Evolutionary conservation across 129 eudicot species (phyloP).

Genomic region (Smallanthus sonchifolius): DNA sequence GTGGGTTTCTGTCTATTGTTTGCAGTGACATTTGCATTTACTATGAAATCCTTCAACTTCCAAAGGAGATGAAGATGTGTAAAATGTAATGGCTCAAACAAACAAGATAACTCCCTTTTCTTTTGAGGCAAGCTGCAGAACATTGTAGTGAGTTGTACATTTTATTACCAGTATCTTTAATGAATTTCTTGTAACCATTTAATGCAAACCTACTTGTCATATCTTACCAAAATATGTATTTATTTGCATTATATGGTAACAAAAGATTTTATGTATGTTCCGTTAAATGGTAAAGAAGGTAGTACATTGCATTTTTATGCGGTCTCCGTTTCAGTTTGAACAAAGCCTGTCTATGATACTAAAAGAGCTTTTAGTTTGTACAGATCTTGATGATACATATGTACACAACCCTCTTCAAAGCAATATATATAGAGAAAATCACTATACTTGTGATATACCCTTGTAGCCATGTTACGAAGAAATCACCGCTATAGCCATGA

Average conservation of each 20-base stretch:
- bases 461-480: too few relatives aligned
- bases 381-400: not conserved
- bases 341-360: not conserved
- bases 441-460: too few relatives aligned
- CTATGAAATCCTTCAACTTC: slow-evolving; percentile 74
- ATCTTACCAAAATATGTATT: not conserved
- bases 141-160: not conserved
- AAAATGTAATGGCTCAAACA: not conserved
- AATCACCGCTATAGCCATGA: too few relatives aligned
- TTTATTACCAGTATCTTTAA: not conserved
- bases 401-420: not conserved
- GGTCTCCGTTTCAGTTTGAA: not conserved
- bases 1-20: slow-evolving; percentile 66
- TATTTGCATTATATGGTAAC: not conserved
- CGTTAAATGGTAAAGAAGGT: not conserved
- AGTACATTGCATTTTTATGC: not conserved
- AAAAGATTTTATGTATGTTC: not conserved
- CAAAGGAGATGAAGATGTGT: slow-evolving; percentile 59
- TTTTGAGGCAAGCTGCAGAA: not conserved
- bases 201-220: not conserved
- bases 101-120: not conserved
- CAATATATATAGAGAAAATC: too few relatives aligned
- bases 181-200: not conserved
- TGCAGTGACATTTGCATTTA: slow-evolving; percentile 62
- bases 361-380: not conserved